Evolutionary conservation across 306 rosid genomes (phyloP), one percentile per base, ranked within the genome.

Genomic region (Adenanthera pavonina): DNA sequence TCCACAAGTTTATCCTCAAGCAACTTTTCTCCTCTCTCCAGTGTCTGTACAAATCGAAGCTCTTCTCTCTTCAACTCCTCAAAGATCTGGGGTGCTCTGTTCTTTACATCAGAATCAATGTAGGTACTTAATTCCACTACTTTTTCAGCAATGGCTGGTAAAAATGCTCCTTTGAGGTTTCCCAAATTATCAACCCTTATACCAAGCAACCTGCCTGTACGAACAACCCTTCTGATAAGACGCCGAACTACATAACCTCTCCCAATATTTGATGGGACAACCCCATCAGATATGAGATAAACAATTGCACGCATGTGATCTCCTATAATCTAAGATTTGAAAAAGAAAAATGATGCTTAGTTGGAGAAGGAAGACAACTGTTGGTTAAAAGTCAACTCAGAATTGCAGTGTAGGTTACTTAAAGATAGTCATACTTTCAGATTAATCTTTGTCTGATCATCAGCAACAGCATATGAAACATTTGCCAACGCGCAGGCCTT

Each of bases 231-330:
- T 89, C 99, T 92, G 54, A 95, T 92, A 75, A 95, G 98, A 82
- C 94, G 88, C 62, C 97, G 91, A 84, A 90, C 97, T 7, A 95
- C 92, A 84, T 92, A 95, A 64, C 98, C 97, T 84, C 97, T 89
- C 78, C 98, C 95, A 81, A 91, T 92, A 81, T 95, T 95, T 76
- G 98, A 95, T 70, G 97, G 97, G 80, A 86, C 89, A 72, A 92
- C 97, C 16, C 98, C 98, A 64, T 92, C 98, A 33, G 97, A 90
- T 87, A 95, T 89, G 83, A 95, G 95, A 89, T 89, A 92, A 4
- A 95, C 99, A 89, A 93, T 78, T 56, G 99, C 98, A 87, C 99
- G 99, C 94, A 92, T 74, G 87, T 93, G 99, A 84, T 93, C 99
- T 73, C 99, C 99, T 80, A 95, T 84, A 77, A 95, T 92, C 99